Evolutionary conservation across 257 asterid genomes (phyloP).

Genomic region (Capsicum pubescens): DNA sequence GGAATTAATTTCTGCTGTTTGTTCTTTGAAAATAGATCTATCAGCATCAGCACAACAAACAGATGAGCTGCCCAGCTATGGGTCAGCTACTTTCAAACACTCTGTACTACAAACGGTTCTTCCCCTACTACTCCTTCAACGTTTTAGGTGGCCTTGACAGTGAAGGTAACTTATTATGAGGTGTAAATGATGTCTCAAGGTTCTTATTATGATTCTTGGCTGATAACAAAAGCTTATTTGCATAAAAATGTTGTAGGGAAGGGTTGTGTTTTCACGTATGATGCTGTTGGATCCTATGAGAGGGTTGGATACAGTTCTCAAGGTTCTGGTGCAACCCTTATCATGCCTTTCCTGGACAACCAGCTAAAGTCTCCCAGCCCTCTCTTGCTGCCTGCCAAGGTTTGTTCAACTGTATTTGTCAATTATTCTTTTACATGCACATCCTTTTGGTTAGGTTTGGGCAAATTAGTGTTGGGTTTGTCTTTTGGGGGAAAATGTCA

Average conservation of each 20-base stretch:
- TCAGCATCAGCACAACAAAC: slow-evolving; percentile 96
- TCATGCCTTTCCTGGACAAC: slow-evolving; percentile 89
- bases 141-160: slow-evolving; percentile 95
- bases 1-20: slow-evolving; percentile 4
- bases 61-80: slow-evolving; percentile 99
- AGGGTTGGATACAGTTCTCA: slow-evolving; percentile 97
- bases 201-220: background rate
- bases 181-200: slow-evolving; percentile 11
- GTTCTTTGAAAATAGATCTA: slow-evolving; percentile 50
- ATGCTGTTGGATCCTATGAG: slow-evolving; percentile 96
- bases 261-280: slow-evolving; percentile 96
- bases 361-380: slow-evolving; percentile 53
- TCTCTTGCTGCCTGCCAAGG: slow-evolving; percentile 45
- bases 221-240: background rate
- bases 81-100: slow-evolving; percentile 92
- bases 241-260: slow-evolving; percentile 57
- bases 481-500: background rate
- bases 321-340: slow-evolving; percentile 92
- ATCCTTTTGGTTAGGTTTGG: background rate
- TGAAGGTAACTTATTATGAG: slow-evolving; percentile 59
- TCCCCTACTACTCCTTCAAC: slow-evolving; percentile 86
- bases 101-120: slow-evolving; percentile 86
- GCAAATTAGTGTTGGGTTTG: background rate
- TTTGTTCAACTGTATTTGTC: slow-evolving; percentile 4
- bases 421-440: background rate